Conservation (phyloP, 2,329 filamentous ascomycete species). For the Aureobasidium sp. region DNA sequence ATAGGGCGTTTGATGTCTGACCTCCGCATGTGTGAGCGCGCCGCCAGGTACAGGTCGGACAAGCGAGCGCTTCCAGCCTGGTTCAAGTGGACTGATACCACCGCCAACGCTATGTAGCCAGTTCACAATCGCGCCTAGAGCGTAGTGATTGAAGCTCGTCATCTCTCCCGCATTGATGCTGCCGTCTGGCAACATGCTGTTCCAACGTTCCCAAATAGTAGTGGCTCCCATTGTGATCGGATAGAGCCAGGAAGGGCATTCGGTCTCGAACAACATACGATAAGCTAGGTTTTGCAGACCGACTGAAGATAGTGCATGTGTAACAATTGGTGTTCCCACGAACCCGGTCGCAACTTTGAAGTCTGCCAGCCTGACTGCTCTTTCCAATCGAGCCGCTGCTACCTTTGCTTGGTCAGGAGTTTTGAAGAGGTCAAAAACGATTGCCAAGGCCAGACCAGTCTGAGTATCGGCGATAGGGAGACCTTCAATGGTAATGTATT, state of each 20-base stretch:
- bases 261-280: slow-evolving; percentile 40
- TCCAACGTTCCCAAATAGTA: slow-evolving; percentile 47
- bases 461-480: slow-evolving; percentile 27
- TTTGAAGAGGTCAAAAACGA: slow-evolving; percentile 23
- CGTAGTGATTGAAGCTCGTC: slow-evolving; percentile 46
- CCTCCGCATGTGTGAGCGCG: slow-evolving; percentile 25
- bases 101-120: slow-evolving; percentile 41
- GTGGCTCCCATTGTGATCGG: slow-evolving; percentile 40
- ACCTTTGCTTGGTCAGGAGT: slow-evolving; percentile 14
- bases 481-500: slow-evolving; percentile 25
- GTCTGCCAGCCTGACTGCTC: slow-evolving; percentile 17
- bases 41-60: slow-evolving; percentile 31
- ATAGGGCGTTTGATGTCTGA: slow-evolving; percentile 26
- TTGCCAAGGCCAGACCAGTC: slow-evolving; percentile 24
- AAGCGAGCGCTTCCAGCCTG: slow-evolving; percentile 34
- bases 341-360: slow-evolving; percentile 32
- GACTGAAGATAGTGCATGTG: slow-evolving; percentile 15
- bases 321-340: slow-evolving; percentile 51
- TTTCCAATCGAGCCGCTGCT: slow-evolving; percentile 21
- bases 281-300: slow-evolving; percentile 27
- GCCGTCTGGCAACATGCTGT: slow-evolving; percentile 39
- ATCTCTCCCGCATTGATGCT: slow-evolving; percentile 39
- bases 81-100: slow-evolving; percentile 33
- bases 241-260: slow-evolving; percentile 42
- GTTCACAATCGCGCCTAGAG: slow-evolving; percentile 41